These are phyloP conservation scores for Quercus parvula DNA, from an alignment of 306 rosid species.

Conservation along the genomic window DNA sequence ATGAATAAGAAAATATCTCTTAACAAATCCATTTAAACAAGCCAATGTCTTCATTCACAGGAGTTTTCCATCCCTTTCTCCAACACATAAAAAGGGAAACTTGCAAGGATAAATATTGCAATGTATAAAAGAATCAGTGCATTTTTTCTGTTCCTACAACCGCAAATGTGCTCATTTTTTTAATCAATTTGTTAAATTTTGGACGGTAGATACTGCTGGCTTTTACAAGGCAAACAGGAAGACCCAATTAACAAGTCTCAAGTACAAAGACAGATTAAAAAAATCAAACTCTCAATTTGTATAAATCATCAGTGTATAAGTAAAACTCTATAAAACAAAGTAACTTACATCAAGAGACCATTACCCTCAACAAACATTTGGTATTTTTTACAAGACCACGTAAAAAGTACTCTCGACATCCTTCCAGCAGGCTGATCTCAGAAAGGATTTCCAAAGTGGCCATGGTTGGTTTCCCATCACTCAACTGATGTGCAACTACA, in stretches of 20 bases:
- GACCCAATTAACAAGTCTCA: background rate
- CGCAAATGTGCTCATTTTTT: background rate
- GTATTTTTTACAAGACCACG: background rate
- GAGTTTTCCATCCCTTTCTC: background rate
- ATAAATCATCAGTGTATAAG: background rate
- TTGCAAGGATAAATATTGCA: background rate
- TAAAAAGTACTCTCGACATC: background rate
- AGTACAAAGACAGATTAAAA: background rate
- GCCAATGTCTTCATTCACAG: background rate
- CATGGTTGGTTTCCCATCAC: background rate
- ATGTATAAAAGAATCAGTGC: background rate
- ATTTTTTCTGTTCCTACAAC: background rate
- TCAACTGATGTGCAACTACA: background rate
- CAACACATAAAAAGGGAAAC: background rate
- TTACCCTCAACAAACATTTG: background rate
- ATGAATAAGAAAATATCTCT: background rate
- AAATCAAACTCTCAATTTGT: background rate
- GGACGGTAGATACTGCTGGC: background rate
- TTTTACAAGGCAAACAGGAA: background rate
- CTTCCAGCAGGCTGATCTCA: background rate
- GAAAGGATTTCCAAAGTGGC: background rate
- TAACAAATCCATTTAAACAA: background rate
- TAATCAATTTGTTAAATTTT: background rate
- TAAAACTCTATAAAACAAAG: background rate
- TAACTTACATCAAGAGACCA: background rate